These are phyloP conservation scores for Phytophthora aleatoria DNA, from an alignment of 352 stramenopile genomes.

Conservation along the genomic window DNA sequence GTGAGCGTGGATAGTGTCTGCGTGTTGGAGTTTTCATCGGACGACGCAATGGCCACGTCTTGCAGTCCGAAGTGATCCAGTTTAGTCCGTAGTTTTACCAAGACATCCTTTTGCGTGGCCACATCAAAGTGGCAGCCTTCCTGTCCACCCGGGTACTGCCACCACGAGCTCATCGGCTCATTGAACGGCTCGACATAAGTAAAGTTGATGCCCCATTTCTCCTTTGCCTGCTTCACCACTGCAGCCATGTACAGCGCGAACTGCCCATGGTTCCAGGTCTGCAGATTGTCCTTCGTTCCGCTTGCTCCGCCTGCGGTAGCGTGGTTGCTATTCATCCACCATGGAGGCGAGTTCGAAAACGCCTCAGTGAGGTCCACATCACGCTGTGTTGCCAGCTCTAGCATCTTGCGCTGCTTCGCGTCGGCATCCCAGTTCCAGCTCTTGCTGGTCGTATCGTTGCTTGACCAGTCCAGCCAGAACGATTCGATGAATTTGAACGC, in stretches of 20 bases:
- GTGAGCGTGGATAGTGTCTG: conserved; percentile 42
- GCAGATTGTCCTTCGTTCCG: conserved; percentile 51
- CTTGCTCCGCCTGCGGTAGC: conserved; percentile 47
- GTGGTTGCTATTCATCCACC: conserved; percentile 70
- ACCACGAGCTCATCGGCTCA: conserved; percentile 44
- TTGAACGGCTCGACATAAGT: conserved; percentile 67
- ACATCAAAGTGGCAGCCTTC: conserved; percentile 62
- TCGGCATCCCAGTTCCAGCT: conserved; percentile 62
- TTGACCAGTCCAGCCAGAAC: conserved; percentile 66
- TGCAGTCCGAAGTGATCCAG: conserved; percentile 41
- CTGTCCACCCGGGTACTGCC: conserved; percentile 28
- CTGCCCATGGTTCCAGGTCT: conserved; percentile 48
- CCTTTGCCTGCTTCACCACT: conserved; percentile 45
- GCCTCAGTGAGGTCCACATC: conserved; percentile 50
- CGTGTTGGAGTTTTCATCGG: conserved; percentile 60
- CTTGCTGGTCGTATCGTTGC: conserved; percentile 35
- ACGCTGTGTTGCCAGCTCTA: conserved; percentile 44
- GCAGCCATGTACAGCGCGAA: conserved; percentile 57
- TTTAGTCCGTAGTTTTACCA: conserved; percentile 44
- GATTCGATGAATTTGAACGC: conserved; percentile 57
- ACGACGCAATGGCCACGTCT: conserved; percentile 41
- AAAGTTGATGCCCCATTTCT: conserved; percentile 54
- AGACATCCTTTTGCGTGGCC: conserved; percentile 44
- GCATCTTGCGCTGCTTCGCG: conserved; percentile 46
- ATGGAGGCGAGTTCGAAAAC: conserved; percentile 65